Evolutionary conservation across 2,329 filamentous ascomycete species (phyloP), one percentile per base, ranked within the genome.

Genomic region (Acrocalymma vagum): DNA sequence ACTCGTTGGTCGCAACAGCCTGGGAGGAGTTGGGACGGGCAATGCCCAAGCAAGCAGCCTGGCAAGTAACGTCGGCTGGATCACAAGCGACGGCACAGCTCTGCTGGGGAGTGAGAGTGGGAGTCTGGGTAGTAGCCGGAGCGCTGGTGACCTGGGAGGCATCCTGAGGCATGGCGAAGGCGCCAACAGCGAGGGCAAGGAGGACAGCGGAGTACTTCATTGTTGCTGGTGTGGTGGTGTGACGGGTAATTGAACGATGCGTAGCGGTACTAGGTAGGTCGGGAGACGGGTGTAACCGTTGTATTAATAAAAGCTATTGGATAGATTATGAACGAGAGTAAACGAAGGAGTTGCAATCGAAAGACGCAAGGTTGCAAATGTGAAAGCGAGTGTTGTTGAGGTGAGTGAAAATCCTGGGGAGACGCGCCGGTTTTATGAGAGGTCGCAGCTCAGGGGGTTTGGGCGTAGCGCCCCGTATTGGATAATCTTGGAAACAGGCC

Each of bases 1-100:
- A 82, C 32, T 71, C 63, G 58, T 71, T 79, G 60, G 78, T 81
- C 42, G 73, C 70, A 55, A 78, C 73, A 55, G 70, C 76, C 63
- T 78, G 72, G 31, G 60, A 58, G n/a, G 72, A 69, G 60, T 74
- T 75, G 48, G 79, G 79, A 61, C 75, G 79, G 21, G 79, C 78
- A 25, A 76, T 73, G 24, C 74, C 69, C 51, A 76, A 68, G 67
- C 79, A 82, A 10, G 64, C 58, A 24, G 79, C 79, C 49, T 72
- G 63, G 69, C 79, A 82, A 65, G 74, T 78, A 37, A 77, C 65
- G 54, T 81, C 77, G 27, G 48, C 66, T 14, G 59, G 39, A 23
- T 51, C 45, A 57, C 79, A 79, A 70, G 43, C 13, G 29, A 41
- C 23, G n/a, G 63, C 50, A 52, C 70, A 72, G 55, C 60, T 64